phyloP scores from a whole-genome alignment of 345 rosid genomes.

The Acer negundo region DNA sequence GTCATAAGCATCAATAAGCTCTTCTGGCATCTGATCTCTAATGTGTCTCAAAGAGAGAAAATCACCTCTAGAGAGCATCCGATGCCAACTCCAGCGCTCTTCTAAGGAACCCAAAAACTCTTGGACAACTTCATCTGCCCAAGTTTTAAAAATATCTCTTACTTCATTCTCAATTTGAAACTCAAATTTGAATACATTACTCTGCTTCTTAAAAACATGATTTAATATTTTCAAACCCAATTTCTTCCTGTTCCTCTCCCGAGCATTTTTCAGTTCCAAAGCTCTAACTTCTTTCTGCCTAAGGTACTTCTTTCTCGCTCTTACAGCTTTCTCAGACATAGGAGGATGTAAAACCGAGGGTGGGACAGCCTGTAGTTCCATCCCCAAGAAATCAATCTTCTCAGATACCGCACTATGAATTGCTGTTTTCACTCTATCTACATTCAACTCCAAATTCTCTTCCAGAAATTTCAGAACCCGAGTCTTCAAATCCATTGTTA shows the following conservation, averaged over 20 bases:
- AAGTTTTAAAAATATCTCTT: constrained; percentile 53
- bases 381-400: constrained; percentile 72
- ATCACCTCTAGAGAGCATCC: constrained; percentile 73
- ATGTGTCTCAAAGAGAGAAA: constrained; percentile 78
- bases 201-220: constrained; percentile 72
- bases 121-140: constrained; percentile 79
- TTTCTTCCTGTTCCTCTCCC: constrained; percentile 79
- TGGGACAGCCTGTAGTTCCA: constrained; percentile 88
- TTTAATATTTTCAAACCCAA: constrained; percentile 71
- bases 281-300: constrained; percentile 85
- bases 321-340: constrained; percentile 75
- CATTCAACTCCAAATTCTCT: constrained; percentile 57
- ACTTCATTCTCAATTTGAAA: constrained; percentile 69
- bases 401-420: constrained; percentile 85
- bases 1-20: constrained; percentile 77
- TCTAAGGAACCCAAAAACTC: constrained; percentile 78
- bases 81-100: constrained; percentile 79
- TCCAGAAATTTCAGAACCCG: constrained; percentile 54
- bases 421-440: constrained; percentile 60
- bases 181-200: constrained; percentile 54
- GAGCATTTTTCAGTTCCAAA: constrained; percentile 71
- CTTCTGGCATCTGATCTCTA: constrained; percentile 73
- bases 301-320: constrained; percentile 85
- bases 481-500: constrained; percentile 68
- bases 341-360: constrained; percentile 87